Conservation (phyloP, 2,329 filamentous ascomycete genomes). For the Mariannaea sp. region DNA sequence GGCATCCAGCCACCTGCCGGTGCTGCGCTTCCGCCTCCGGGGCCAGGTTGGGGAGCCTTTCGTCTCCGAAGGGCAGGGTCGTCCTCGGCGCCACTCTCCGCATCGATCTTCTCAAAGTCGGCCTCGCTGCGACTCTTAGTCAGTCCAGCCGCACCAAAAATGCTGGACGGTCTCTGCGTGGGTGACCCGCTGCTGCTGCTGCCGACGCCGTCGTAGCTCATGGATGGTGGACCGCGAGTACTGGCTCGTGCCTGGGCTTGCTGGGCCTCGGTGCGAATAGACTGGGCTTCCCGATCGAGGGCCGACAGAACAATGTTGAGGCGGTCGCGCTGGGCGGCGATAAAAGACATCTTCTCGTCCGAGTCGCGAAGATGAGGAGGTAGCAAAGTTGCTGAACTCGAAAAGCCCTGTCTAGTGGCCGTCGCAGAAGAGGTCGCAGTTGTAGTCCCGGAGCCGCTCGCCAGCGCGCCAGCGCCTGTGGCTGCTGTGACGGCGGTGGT, state of each 20-base stretch:
- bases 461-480: constrained; percentile 49
- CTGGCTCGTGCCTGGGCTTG: constrained; percentile 28
- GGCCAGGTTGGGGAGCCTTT: constrained; percentile 30
- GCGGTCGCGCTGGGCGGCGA: constrained; percentile 78
- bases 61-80: constrained; percentile 46
- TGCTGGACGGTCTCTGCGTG: constrained; percentile 51
- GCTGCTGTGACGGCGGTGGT: constrained; percentile 73
- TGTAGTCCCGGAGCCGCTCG: constrained; percentile 39
- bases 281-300: constrained; percentile 77
- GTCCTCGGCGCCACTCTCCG: constrained; percentile 68
- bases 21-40: constrained; percentile 28
- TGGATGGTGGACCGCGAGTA: constrained; percentile 26
- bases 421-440: constrained; percentile 41
- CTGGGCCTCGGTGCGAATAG: constrained; percentile 51
- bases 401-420: constrained; percentile 26
- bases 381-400: constrained; percentile 65
- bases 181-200: constrained; percentile 44
- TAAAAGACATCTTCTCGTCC: constrained; percentile 72
- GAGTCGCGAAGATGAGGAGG: constrained; percentile 69
- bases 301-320: constrained; percentile 75
- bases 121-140: constrained; percentile 84
- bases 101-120: constrained; percentile 88
- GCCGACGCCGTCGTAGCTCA: constrained; percentile 38
- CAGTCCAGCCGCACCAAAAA: constrained; percentile 61
- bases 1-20: constrained; percentile 53